A percentile compares a stretch with the other conserved stretches of the same genome.
These are phyloP conservation scores for Geosmithia morbida DNA, from an alignment of 2,329 filamentous ascomycete species.

Conservation along the genomic window DNA sequence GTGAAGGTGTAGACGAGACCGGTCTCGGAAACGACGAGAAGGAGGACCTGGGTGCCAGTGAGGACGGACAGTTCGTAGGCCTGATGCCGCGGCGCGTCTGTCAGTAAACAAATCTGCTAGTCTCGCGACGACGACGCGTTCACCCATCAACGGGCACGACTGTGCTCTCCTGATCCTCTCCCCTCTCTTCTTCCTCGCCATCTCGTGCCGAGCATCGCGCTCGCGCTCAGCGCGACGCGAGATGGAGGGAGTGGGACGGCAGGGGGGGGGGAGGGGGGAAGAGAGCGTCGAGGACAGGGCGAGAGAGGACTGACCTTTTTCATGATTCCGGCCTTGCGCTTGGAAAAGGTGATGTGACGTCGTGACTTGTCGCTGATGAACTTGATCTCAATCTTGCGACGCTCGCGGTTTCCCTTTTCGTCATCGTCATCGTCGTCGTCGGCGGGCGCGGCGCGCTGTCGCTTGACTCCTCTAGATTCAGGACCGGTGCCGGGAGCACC, in stretches of 20 bases:
- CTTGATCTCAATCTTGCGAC: constrained; percentile 99
- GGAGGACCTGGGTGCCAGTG: constrained; percentile 91
- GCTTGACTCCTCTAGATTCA: constrained; percentile 78
- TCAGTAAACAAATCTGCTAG: not conserved
- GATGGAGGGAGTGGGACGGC: too few species aligned
- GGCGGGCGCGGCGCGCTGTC: constrained; percentile 63
- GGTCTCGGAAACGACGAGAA: constrained; percentile 89
- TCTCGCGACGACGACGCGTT: too few species aligned
- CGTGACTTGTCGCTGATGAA: constrained; percentile 99
- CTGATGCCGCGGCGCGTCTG: constrained; percentile 30
- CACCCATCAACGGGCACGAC: too few species aligned
- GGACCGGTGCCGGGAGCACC: constrained; percentile 42
- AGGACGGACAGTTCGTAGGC: constrained; percentile 96
- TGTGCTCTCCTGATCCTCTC: too few species aligned
- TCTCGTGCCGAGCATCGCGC: too few species aligned
- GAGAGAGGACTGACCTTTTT: constrained; percentile 99
- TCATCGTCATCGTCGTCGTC: constrained; percentile 97
- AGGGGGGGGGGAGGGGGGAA: too few species aligned
- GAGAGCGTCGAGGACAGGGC: too few species aligned
- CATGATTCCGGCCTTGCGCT: constrained; percentile 99
- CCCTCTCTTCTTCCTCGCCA: too few species aligned
- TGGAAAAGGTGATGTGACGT: constrained; percentile 98
- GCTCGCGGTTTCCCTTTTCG: constrained; percentile 93
- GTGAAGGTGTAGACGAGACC: constrained; percentile 94
- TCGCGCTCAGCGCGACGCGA: not conserved